Evolutionary conservation across 768 basidiomycete species (phyloP).

Genomic region (Suillus alpinus): DNA sequence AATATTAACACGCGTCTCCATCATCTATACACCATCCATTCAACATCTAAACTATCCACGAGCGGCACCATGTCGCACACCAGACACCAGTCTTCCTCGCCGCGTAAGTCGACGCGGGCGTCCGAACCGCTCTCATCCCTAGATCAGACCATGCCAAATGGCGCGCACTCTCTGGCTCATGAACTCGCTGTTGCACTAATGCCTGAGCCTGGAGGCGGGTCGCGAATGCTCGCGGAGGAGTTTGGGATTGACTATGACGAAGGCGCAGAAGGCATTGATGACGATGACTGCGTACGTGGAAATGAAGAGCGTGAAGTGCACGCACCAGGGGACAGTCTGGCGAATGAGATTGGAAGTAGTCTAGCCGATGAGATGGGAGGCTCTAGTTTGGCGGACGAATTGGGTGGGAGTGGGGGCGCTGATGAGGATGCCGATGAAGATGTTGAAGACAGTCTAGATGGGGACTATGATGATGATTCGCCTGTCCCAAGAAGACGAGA

Average conservation of each 20-base stretch:
- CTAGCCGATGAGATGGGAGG: conserved; percentile 20
- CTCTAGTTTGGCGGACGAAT: conserved; percentile 42
- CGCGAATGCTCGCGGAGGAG: conserved; percentile 79
- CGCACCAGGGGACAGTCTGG: conserved; percentile 16
- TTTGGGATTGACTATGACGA: conserved; percentile 90
- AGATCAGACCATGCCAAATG: conserved; percentile 29
- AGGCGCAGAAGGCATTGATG: conserved; percentile 80
- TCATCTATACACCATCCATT: background rate
- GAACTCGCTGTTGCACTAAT: conserved; percentile 85
- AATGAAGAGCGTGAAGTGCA: conserved; percentile 27
- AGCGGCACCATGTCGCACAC: background rate
- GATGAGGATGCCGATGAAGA: conserved; percentile 13
- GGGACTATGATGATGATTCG: conserved; percentile 27
- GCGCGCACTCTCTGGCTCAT: conserved; percentile 72
- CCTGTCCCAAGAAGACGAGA: conserved; percentile 20
- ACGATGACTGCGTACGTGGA: conserved; percentile 30
- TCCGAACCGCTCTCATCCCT: conserved; percentile 30
- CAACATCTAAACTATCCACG: background rate
- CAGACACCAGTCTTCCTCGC: conserved; percentile 1
- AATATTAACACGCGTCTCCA: background rate
- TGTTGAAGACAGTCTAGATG: conserved; percentile 17
- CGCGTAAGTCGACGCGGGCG: conserved; percentile 2
- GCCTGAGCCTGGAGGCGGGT: conserved; percentile 74
- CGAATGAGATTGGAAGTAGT: conserved; percentile 21
- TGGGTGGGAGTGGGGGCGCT: conserved; percentile 9